phyloP scores from a whole-genome alignment of 2,329 filamentous ascomycete species.

The Aureobasidium uvarum region DNA sequence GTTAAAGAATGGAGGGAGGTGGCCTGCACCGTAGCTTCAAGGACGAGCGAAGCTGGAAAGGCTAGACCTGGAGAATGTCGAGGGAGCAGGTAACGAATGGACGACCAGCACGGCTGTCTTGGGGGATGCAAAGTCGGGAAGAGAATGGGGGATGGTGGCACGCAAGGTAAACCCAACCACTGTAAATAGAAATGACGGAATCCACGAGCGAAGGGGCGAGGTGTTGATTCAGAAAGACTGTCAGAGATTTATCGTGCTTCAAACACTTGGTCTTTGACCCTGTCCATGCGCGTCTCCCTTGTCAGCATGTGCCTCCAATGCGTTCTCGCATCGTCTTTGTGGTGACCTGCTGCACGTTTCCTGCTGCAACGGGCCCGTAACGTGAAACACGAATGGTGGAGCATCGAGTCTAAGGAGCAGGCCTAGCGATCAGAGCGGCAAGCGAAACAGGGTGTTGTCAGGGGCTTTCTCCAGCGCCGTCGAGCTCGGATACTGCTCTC shows the following conservation, averaged over 20 bases:
- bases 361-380: constrained; percentile 11
- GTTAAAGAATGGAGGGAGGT: constrained; percentile 15
- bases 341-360: constrained; percentile 13
- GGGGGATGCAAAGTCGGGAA: neutral
- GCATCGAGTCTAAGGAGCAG: constrained; percentile 6
- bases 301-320: constrained; percentile 20
- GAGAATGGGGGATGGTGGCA: constrained; percentile 6
- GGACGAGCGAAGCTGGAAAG: neutral
- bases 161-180: constrained; percentile 14
- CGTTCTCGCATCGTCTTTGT: constrained; percentile 7
- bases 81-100: neutral
- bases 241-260: constrained; percentile 22
- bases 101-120: constrained; percentile 23
- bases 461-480: neutral
- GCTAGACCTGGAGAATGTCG: constrained; percentile 1
- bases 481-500: neutral
- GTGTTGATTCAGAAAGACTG: constrained; percentile 5
- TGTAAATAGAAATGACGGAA: constrained; percentile 22
- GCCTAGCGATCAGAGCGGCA: neutral
- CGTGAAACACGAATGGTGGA: constrained; percentile 11
- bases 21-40: constrained; percentile 20
- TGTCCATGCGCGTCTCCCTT: constrained; percentile 17
- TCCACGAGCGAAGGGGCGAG: neutral
- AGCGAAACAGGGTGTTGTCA: neutral
- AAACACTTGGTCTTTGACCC: constrained; percentile 1